Evolutionary conservation across 2,329 filamentous ascomycete species (phyloP).

Genomic region (Fusarium citri): DNA sequence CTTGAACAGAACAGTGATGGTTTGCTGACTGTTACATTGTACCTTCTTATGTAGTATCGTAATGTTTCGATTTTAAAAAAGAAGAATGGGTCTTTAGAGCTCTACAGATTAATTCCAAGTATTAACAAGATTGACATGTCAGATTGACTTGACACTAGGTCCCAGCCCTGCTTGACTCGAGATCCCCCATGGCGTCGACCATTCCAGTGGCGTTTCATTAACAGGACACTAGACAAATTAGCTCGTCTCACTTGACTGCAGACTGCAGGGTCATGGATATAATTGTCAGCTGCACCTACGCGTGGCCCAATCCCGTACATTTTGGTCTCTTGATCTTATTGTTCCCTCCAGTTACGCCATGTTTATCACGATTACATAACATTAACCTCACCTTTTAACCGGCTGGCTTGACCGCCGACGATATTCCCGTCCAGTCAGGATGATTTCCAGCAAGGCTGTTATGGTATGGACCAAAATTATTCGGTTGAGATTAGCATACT

Average conservation of each 20-base stretch:
- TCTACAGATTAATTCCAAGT: background rate
- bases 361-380: background rate
- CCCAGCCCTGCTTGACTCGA: background rate
- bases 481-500: background rate
- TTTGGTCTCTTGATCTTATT: background rate
- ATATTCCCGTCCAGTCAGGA: background rate
- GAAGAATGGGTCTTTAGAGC: background rate
- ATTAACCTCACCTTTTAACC: background rate
- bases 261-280: background rate
- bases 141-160: background rate
- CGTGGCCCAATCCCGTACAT: background rate
- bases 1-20: background rate
- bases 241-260: background rate
- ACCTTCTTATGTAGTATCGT: background rate
- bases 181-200: background rate
- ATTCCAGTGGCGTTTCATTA: background rate
- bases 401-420: background rate
- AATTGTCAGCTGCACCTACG: background rate
- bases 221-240: background rate
- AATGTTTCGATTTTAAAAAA: background rate
- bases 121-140: background rate
- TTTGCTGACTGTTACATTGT: background rate
- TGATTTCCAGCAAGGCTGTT: slow-evolving; percentile 11
- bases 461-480: background rate
- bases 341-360: background rate